Percentiles rank a stretch among this genome's conserved stretches.
Conservation (phyloP, 1,284 basidiomycete species). For the Earliella scabrosa region DNA sequence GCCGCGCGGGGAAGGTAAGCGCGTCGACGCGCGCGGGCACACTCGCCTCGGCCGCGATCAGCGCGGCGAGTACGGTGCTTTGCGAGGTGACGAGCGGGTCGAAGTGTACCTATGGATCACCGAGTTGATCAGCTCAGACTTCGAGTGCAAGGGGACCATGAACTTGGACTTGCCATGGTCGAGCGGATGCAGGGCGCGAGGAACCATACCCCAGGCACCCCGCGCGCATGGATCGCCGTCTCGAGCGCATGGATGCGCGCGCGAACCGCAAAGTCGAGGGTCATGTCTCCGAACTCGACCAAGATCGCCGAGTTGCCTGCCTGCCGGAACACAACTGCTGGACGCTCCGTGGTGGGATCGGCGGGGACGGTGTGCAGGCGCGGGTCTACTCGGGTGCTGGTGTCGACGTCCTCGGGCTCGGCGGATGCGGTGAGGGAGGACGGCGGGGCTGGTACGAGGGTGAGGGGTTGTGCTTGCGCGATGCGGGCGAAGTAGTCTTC, state of each 20-base stretch:
- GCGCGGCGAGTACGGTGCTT: constrained; percentile 41
- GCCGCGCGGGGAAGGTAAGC: constrained; percentile 54
- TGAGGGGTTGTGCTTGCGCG: neutral
- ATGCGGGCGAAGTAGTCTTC: constrained; percentile 10
- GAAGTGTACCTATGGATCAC: constrained; percentile 48
- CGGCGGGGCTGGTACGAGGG: neutral
- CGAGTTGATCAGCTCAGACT: no score
- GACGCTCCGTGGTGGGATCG: constrained; percentile 16
- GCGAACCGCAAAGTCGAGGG: constrained; percentile 52
- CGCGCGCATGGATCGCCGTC: constrained; percentile 38
- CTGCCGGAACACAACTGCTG: constrained; percentile 51
- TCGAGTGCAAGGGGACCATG: no score
- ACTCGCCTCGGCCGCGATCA: constrained; percentile 42
- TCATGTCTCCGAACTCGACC: constrained; percentile 60
- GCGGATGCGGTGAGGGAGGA: neutral
- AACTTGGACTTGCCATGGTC: constrained; percentile 54
- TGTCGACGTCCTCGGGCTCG: constrained; percentile 10
- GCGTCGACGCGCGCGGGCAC: constrained; percentile 45
- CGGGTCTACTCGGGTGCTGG: no score
- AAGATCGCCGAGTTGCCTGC: constrained; percentile 62
- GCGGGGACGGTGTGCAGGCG: constrained; percentile 38
- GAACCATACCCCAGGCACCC: constrained; percentile 44
- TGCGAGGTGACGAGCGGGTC: constrained; percentile 48
- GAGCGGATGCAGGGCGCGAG: constrained; percentile 63
- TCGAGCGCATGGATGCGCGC: constrained; percentile 63